A percentile compares a stretch with the other conserved stretches of the same genome.
Evolutionary conservation across 2,329 filamentous ascomycete species (phyloP).

Genomic region (Penicillium sp.): DNA sequence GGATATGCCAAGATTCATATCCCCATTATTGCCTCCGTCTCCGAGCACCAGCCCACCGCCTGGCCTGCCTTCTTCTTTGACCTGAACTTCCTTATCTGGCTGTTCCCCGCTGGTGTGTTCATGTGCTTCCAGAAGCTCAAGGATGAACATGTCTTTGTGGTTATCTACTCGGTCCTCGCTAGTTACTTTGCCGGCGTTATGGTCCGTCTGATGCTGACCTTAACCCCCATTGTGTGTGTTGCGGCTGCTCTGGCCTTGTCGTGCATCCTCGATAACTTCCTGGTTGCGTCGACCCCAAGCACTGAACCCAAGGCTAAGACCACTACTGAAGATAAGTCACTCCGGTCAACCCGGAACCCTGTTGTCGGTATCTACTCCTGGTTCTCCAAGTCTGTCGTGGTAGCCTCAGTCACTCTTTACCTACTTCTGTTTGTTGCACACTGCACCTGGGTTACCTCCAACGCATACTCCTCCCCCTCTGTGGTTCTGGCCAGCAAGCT

Average conservation of each 20-base stretch:
- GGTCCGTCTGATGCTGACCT: slow-evolving; percentile 96
- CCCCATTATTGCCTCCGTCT: slow-evolving; percentile 98
- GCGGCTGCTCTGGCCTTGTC: slow-evolving; percentile 86
- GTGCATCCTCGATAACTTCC: slow-evolving; percentile 81
- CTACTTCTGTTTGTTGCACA: slow-evolving; percentile 92
- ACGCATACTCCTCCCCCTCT: slow-evolving; percentile 96
- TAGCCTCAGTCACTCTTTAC: slow-evolving; percentile 70
- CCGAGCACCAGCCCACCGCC: slow-evolving; percentile 96
- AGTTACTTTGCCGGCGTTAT: slow-evolving; percentile 99
- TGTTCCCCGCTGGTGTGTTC: slow-evolving; percentile 97
- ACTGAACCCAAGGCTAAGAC: slow-evolving; percentile 42
- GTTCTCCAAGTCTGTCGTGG: slow-evolving; percentile 75
- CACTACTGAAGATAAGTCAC: slow-evolving; percentile 40
- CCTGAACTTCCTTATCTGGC: slow-evolving; percentile 96
- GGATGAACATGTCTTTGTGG: slow-evolving; percentile 96
- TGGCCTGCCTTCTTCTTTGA: slow-evolving; percentile 99
- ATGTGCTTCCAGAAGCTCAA: slow-evolving; percentile 92
- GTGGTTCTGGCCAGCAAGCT: slow-evolving; percentile 90
- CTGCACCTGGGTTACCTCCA: slow-evolving; percentile 99
- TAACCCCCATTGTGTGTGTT: slow-evolving; percentile 95
- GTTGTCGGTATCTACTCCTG: slow-evolving; percentile 78
- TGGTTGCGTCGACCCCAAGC: slow-evolving; percentile 64
- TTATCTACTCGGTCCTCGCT: slow-evolving; percentile 93
- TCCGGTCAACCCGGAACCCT: slow-evolving; percentile 70
- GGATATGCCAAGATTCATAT: slow-evolving; percentile 99